phyloP scores from a whole-genome alignment of 2,329 filamentous ascomycete genomes.

The Scedosporium apiospermum region DNA sequence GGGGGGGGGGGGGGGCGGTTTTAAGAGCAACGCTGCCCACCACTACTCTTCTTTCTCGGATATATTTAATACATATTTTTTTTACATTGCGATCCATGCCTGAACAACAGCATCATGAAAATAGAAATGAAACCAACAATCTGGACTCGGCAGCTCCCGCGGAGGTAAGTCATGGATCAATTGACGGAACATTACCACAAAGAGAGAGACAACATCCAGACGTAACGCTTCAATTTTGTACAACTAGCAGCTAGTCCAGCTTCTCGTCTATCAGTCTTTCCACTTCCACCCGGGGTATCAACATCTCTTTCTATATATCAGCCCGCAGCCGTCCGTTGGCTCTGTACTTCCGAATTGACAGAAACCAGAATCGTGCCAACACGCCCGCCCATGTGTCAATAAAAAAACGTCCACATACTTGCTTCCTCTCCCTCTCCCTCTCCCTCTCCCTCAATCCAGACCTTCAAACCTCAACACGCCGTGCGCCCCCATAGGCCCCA shows the following conservation, averaged over 20 bases:
- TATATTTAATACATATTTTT: too few relatives aligned
- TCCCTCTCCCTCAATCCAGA: slow-evolving; percentile 25
- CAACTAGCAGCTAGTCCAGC: background rate
- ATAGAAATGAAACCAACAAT: too few relatives aligned
- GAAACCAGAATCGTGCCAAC: too few relatives aligned
- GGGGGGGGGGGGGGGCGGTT: too few relatives aligned
- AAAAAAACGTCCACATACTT: too few relatives aligned
- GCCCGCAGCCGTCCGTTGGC: background rate
- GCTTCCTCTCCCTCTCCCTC: background rate
- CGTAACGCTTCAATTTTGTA: background rate
- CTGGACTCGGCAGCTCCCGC: too few relatives aligned
- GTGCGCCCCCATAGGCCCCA: slow-evolving; percentile 41
- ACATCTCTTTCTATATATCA: background rate
- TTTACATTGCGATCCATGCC: too few relatives aligned
- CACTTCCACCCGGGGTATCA: background rate
- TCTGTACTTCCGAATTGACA: background rate
- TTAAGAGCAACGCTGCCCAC: too few relatives aligned
- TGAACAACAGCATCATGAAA: too few relatives aligned
- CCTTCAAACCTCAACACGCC: slow-evolving; percentile 41
- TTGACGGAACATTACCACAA: background rate
- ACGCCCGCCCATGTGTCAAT: too few relatives aligned
- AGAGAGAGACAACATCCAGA: background rate
- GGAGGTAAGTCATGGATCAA: too few relatives aligned
- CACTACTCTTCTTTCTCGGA: too few relatives aligned
- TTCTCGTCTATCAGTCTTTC: background rate